Base-by-base conservation (phyloP, 768 basidiomycete species). In the Neoboletus brunneissimus region DNA sequence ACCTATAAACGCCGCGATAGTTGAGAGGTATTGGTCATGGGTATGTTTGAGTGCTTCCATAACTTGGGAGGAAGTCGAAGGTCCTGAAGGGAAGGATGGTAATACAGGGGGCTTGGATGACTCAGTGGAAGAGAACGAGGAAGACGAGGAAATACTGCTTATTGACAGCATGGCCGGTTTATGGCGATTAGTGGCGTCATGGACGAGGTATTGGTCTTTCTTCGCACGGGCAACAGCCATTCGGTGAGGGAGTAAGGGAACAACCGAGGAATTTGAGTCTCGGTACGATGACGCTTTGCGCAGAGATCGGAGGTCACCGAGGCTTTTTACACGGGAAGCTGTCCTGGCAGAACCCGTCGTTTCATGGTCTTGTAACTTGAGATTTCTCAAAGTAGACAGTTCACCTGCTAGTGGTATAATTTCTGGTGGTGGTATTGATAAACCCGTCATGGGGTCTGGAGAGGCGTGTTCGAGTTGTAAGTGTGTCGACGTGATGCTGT, bases 1-100 rank as follows among this genome's bases (percentile, higher is more conserved):
- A 1, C 95, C 96, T 64, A 99, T 97, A 71, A 99, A 94, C 7
- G 95, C 96, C 22, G 97, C 95, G 67, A 97, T 93, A 20, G 93
- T 91, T 5, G 93, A 96, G 12, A 98, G 78, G 64, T 95, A 89
- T 48, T 88, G 83, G 67, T 97, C 94, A 68, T 97, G 94, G 15
- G 91, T 91, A 58, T 78, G 73, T n/a, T 88, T 84, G 44, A 97
- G 79, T 8, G 87, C 85, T 55, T 88, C 87, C 72, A 89, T 78
- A 6, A 91, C 82, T 64, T 90, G 86, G 2, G 79, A 72, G 46
- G 85, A 77, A 23, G 81, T 85, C 37, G 85, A 84, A 45, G 88
- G 85, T 4, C 92, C 92, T 38, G 78, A 78, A 40, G 90, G 91
- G 65, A 91, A 89, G 25, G 70, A 53, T 10, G 83, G 78, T 3